These are phyloP conservation scores for Ophiorrhiza pumila DNA, from an alignment of 257 asterid species.

Conservation along the genomic window DNA sequence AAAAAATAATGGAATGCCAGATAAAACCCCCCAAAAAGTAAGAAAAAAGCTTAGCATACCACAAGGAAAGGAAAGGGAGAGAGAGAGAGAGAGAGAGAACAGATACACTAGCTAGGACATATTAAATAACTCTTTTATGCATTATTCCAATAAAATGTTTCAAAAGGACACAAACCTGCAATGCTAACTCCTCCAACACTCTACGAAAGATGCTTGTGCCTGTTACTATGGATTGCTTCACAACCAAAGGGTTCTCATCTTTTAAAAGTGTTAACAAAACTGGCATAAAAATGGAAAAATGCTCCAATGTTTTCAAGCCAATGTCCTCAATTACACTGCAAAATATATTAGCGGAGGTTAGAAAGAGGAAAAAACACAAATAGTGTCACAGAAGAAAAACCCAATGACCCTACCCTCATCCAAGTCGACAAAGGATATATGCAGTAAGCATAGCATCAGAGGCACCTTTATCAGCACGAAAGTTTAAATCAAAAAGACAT, in stretches of 20 bases:
- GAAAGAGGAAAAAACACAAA: neutral
- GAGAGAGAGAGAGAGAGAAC: neutral
- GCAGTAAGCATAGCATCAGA: neutral
- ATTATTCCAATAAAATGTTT: neutral
- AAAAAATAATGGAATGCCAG: neutral
- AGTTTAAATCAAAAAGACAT: neutral
- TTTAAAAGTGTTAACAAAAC: conserved; percentile 59
- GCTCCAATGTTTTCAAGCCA: conserved; percentile 62
- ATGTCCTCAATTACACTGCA: conserved; percentile 80
- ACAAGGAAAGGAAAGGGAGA: neutral
- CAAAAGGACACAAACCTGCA: conserved; percentile 60
- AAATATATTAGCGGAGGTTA: conserved; percentile 23
- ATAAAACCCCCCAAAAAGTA: neutral
- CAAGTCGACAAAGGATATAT: neutral
- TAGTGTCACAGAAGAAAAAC: neutral
- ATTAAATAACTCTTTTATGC: neutral
- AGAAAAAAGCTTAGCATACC: neutral
- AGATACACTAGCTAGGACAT: neutral
- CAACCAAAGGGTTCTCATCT: conserved; percentile 55
- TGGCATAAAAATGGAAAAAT: conserved; percentile 58
- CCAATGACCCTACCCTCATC: neutral
- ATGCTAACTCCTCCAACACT: conserved; percentile 70
- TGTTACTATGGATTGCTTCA: conserved; percentile 65
- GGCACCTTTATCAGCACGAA: neutral
- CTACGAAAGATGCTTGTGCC: conserved; percentile 64